Conservation (phyloP, 2,329 filamentous ascomycete species). For the Eutypa lata region DNA sequence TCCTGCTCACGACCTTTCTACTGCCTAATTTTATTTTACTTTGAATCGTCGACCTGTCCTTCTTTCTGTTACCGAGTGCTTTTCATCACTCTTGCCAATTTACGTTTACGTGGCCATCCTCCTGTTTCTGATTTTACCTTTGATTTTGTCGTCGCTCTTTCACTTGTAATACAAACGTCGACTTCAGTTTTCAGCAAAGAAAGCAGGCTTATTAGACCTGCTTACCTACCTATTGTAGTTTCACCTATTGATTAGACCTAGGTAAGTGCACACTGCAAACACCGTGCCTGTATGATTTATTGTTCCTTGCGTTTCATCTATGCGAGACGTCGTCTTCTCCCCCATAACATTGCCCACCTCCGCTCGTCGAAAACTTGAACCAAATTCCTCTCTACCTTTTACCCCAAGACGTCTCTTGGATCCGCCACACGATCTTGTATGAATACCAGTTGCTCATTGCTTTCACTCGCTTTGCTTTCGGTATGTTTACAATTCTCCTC, state of each 20-base stretch:
- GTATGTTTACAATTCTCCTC: slow-evolving; percentile 13
- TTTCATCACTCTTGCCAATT: no score
- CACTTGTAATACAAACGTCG: no score
- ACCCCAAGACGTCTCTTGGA: slow-evolving; percentile 18
- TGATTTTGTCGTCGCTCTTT: no score
- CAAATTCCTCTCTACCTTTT: slow-evolving; percentile 14
- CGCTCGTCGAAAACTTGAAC: slow-evolving; percentile 3
- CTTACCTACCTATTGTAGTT: no score
- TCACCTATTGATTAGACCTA: no score
- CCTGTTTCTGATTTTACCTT: no score
- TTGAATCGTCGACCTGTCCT: background rate
- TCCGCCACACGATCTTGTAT: slow-evolving; percentile 34
- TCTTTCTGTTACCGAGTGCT: no score
- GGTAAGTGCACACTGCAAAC: background rate
- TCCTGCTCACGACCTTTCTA: no score
- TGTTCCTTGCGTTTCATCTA: background rate
- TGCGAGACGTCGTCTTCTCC: background rate
- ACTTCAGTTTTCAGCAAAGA: no score
- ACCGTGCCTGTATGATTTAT: background rate
- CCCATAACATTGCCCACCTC: background rate
- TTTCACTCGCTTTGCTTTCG: slow-evolving; percentile 20
- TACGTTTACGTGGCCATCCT: no score
- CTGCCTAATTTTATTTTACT: background rate
- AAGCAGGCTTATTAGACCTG: no score
- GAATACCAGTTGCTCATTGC: slow-evolving; percentile 35